Conservation (phyloP, 306 rosid genomes). For the Begonia peltatifolia region DNA sequence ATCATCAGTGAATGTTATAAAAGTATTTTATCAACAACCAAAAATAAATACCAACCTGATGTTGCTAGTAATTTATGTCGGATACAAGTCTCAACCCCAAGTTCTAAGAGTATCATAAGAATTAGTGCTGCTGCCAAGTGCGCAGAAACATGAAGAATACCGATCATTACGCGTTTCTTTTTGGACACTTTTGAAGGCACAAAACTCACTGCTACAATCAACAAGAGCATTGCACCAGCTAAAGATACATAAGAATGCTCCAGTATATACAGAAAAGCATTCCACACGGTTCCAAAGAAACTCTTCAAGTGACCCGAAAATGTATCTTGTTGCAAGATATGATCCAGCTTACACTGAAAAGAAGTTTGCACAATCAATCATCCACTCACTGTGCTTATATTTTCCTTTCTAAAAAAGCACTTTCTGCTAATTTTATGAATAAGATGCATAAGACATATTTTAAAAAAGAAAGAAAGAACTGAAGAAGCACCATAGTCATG, state of each 20-base stretch:
- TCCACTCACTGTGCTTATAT: constrained; percentile 7
- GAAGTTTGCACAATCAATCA: constrained; percentile 16
- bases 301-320: constrained; percentile 64
- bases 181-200: constrained; percentile 81
- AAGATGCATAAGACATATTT: neutral
- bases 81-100: constrained; percentile 80
- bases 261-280: constrained; percentile 56
- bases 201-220: constrained; percentile 56
- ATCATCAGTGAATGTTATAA: neutral
- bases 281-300: constrained; percentile 81
- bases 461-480: neutral
- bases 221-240: constrained; percentile 56
- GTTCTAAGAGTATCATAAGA: constrained; percentile 87
- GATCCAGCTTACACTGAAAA: constrained; percentile 77
- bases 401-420: neutral
- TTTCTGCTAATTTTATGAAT: neutral
- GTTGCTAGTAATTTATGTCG: constrained; percentile 75
- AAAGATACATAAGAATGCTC: constrained; percentile 58
- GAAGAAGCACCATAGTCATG: neutral
- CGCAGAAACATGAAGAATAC: constrained; percentile 83
- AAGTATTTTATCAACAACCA: neutral
- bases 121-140: constrained; percentile 78
- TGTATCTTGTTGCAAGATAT: constrained; percentile 74
- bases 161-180: constrained; percentile 61
- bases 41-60: constrained; percentile 43